Percentiles rank a stretch among this genome's conserved stretches.
Conservation (phyloP, 176 grass and related monocot species). For the Triticum dicoccoides region DNA sequence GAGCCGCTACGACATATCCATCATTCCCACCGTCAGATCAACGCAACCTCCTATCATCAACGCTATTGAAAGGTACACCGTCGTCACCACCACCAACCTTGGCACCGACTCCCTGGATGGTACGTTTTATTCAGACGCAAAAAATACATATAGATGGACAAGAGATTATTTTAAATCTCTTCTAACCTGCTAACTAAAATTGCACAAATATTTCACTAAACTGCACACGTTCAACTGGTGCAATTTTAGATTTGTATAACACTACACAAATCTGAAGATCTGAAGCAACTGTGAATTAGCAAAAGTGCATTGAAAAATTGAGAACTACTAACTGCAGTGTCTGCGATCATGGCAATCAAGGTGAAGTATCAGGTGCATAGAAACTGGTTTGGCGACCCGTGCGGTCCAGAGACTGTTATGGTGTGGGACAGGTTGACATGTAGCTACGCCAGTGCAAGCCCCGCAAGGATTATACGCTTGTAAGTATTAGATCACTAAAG, state of each 20-base stretch:
- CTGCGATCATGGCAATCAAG: constrained; percentile 53
- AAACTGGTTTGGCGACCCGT: constrained; percentile 72
- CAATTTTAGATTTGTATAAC: background rate
- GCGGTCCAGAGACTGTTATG: constrained; percentile 33
- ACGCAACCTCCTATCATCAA: constrained; percentile 63
- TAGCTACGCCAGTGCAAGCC: constrained; percentile 34
- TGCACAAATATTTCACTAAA: no score
- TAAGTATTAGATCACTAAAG: background rate
- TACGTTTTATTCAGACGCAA: background rate
- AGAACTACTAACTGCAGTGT: constrained; percentile 28
- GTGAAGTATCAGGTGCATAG: constrained; percentile 34
- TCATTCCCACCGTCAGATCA: constrained; percentile 43
- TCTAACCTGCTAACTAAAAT: no score
- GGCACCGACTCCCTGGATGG: background rate
- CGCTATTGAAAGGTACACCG: constrained; percentile 45
- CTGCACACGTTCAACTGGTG: background rate
- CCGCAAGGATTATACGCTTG: constrained; percentile 53
- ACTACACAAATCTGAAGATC: no score
- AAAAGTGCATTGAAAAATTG: background rate
- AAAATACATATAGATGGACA: no score
- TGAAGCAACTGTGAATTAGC: background rate
- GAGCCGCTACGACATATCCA: constrained; percentile 15
- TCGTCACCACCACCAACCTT: background rate
- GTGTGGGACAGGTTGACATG: constrained; percentile 60
- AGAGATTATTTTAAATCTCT: no score